Percentiles rank a stretch among this genome's conserved stretches.
Conservation (phyloP, 306 rosid species). For the Phaseolus lunatus region DNA sequence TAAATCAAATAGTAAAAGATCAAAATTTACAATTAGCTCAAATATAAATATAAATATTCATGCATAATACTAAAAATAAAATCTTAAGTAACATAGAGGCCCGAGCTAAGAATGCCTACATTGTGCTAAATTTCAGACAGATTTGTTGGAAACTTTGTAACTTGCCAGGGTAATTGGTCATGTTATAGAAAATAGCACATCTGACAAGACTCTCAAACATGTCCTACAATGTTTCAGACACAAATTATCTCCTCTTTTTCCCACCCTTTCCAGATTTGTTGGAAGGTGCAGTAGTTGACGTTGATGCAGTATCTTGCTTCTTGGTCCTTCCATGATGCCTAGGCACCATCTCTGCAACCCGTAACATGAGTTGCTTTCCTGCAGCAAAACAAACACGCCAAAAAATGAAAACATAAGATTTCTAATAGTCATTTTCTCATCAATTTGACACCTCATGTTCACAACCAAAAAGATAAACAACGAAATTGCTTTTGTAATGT, state of each 20-base stretch:
- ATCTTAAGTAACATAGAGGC: too few relatives aligned
- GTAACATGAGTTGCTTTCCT: conserved; percentile 82
- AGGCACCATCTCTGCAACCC: conserved; percentile 83
- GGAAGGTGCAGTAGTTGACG: conserved; percentile 72
- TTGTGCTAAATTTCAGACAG: too few relatives aligned
- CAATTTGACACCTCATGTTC: neutral
- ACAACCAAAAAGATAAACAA: neutral
- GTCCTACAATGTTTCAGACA: conserved; percentile 9
- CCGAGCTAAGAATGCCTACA: too few relatives aligned
- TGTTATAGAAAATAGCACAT: neutral
- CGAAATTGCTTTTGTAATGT: neutral
- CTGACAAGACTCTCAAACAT: conserved; percentile 28
- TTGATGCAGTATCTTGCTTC: conserved; percentile 75
- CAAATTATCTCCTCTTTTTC: conserved; percentile 70
- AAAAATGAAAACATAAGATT: neutral
- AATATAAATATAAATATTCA: too few relatives aligned
- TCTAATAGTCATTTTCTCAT: neutral
- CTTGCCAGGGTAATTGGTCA: too few relatives aligned
- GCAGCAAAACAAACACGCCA: conserved; percentile 40
- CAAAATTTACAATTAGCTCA: too few relatives aligned
- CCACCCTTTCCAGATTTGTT: conserved; percentile 83
- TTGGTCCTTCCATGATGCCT: conserved; percentile 86
- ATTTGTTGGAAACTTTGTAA: conserved; percentile 3
- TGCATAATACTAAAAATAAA: too few relatives aligned
- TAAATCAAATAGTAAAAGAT: too few relatives aligned